These are phyloP conservation scores for Pyricularia sp. DNA, from an alignment of 2,329 filamentous ascomycete genomes.

Conservation along the genomic window DNA sequence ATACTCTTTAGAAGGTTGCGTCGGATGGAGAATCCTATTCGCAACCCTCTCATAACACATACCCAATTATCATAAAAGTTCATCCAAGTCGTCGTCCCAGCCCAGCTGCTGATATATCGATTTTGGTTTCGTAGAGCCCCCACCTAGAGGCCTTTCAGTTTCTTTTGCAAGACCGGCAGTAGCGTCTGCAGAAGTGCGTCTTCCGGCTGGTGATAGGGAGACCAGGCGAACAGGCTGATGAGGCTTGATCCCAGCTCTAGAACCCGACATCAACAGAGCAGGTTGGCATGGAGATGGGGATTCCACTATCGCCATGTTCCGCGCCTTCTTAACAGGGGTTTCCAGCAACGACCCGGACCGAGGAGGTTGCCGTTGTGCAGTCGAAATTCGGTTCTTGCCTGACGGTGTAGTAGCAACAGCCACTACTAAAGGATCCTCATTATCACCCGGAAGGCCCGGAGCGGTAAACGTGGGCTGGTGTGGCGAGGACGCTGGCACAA, in stretches of 20 bases:
- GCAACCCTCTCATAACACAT: neutral
- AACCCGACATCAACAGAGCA: neutral
- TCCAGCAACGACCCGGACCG: neutral
- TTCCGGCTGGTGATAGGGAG: neutral
- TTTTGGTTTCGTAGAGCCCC: constrained; percentile 16
- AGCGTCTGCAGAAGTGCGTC: no score
- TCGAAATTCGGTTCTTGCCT: neutral
- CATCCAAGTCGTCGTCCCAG: constrained; percentile 44
- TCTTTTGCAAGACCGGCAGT: neutral
- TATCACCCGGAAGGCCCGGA: neutral
- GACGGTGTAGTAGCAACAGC: neutral
- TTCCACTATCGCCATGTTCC: neutral
- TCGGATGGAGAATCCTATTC: neutral
- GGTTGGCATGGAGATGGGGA: neutral
- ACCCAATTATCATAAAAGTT: constrained; percentile 13
- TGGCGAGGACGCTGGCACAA: constrained; percentile 12
- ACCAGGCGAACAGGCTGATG: neutral
- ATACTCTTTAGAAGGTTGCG: neutral
- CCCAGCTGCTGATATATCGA: constrained; percentile 47
- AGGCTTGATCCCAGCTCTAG: neutral
- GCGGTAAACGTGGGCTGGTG: constrained; percentile 1
- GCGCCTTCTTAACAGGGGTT: neutral
- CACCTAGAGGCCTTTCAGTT: neutral
- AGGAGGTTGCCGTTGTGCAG: neutral
- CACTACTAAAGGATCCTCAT: neutral